Base-by-base conservation (phyloP, 1,284 basidiomycete species). In the Chondrostereum purpureum region DNA sequence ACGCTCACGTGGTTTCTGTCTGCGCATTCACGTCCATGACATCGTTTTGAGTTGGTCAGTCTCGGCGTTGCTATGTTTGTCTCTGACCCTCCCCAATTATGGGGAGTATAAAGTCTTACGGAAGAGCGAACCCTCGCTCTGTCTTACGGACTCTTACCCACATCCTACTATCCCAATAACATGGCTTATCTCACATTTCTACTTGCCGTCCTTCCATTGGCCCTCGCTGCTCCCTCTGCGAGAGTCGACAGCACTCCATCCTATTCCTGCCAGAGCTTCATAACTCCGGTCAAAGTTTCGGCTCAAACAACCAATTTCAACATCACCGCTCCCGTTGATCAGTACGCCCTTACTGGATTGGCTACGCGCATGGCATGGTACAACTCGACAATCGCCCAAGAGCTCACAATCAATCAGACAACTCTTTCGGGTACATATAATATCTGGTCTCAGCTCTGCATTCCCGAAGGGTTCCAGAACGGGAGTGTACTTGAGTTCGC, bases 381-480 rank as follows among this genome's bases (percentile, higher is more conserved):
- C 11, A 49, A 46, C 16, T 49, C 50, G 3, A 57, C 51, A 20
- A 27, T 51, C 8, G 48, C 43, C 3, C 17, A 27, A 2, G 40
- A 46, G 10, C 37, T 52, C 34, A 37, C 43, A 13, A 47, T 16
- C 31, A 42, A 39, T 35, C 38, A 18, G 13, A 20, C 27, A n/a
- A n/a, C 19, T 18, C 13, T 51, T 6, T 33, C 49, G 37, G 52
- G 44, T 16, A 51, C 49, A 3, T 57, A 57, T 36, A 42, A 52
- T 2, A 53, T 57, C 27, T 55, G 47, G 40, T 43, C 51, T 6
- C 17, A 51, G 38, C 33, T 53, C 11, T 56, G 54, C 22, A 17
- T 50, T 17, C 55, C 55, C 3, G 22, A 44, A 4, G 49, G 42
- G 12, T 52, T 53, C 34, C 39, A 40, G 22, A 37, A 22, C 20